Percentiles rank a stretch among this genome's conserved stretches.
Conservation (phyloP, 2,329 filamentous ascomycete species). For the Beauveria rudraprayagi region DNA sequence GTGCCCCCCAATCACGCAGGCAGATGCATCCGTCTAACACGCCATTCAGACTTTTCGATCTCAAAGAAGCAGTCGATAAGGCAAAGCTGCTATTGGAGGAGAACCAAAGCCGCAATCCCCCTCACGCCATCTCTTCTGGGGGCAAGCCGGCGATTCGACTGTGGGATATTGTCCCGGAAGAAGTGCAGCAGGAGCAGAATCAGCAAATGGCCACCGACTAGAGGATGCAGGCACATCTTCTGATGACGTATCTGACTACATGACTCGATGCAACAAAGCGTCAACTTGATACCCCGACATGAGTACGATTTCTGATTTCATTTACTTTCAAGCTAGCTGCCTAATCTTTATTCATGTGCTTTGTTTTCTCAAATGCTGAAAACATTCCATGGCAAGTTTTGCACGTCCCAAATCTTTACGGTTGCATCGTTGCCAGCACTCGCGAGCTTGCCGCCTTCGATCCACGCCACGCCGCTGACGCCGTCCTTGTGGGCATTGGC, state of each 20-base stretch:
- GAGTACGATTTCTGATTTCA: not conserved
- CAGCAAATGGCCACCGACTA: constrained; percentile 33
- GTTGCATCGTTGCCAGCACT: constrained; percentile 82
- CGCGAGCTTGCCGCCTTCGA: constrained; percentile 60
- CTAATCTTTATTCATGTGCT: not conserved
- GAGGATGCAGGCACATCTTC: constrained; percentile 11
- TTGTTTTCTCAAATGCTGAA: not conserved
- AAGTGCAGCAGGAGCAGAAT: constrained; percentile 28
- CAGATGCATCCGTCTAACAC: not conserved
- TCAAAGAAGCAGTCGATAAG: constrained; percentile 30
- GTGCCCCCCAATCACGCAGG: constrained; percentile 16
- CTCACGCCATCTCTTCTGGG: constrained; percentile 19
- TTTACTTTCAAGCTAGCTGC: not conserved
- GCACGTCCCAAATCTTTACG: constrained; percentile 71
- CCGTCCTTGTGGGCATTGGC: constrained; percentile 93
- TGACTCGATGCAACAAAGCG: not conserved
- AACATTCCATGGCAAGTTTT: constrained; percentile 22
- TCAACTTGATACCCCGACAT: constrained; percentile 5
- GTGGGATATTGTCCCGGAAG: constrained; percentile 27
- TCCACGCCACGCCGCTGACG: constrained; percentile 80
- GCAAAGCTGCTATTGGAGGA: constrained; percentile 27
- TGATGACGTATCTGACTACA: not conserved
- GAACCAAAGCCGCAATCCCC: constrained; percentile 27
- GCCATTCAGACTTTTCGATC: constrained; percentile 21
- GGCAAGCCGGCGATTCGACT: constrained; percentile 20